These are phyloP conservation scores for Straminergon stramineum DNA, from an alignment of 225 moss, liverwort and hornwort genomes.

Conservation along the genomic window DNA sequence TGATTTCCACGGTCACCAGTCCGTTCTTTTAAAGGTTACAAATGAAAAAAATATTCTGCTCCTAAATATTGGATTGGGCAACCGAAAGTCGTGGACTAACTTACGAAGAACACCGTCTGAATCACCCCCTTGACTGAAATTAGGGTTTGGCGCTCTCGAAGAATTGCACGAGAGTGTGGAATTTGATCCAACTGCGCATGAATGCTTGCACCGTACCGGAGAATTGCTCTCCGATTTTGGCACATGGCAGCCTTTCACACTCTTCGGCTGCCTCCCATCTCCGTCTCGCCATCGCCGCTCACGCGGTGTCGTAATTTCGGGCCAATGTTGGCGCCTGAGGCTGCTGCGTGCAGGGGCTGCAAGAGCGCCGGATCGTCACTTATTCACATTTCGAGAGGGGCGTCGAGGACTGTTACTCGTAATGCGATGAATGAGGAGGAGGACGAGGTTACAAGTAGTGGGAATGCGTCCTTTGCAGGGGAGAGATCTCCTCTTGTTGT, in stretches of 20 bases:
- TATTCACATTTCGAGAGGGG: background rate
- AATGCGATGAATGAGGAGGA: background rate
- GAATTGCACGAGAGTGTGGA: background rate
- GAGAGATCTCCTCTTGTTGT: conserved; percentile 37
- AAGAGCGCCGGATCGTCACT: background rate
- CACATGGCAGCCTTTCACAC: conserved; percentile 5
- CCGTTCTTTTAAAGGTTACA: too few relatives aligned
- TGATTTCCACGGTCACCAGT: too few relatives aligned
- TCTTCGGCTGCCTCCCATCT: background rate
- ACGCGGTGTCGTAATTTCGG: background rate
- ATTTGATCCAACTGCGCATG: background rate
- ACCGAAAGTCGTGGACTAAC: background rate
- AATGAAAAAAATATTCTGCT: background rate
- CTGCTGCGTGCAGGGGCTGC: background rate
- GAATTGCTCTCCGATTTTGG: background rate
- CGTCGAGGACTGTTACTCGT: background rate
- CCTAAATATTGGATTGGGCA: background rate
- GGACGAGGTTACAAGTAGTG: background rate
- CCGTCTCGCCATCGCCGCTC: background rate
- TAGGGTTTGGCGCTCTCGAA: background rate
- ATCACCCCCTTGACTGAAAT: background rate
- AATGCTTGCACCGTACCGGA: background rate
- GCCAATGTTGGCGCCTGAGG: background rate
- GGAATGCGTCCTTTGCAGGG: background rate
- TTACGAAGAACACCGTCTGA: background rate